A percentile compares a stretch with the other conserved stretches of the same genome.
phyloP scores from a whole-genome alignment of 345 rosid species.

The Cochlearia excelsa region DNA sequence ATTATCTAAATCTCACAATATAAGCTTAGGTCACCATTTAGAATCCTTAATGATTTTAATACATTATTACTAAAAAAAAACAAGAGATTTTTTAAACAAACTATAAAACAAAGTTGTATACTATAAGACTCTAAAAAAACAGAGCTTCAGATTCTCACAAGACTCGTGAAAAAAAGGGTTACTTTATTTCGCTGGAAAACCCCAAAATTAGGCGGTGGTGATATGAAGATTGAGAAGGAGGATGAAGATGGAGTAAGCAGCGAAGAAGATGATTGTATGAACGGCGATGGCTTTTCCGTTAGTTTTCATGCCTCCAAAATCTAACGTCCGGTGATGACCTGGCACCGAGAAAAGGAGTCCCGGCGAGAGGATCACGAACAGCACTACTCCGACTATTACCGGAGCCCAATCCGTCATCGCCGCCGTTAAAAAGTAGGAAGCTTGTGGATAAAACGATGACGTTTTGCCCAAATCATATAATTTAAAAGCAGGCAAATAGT shows the following conservation, averaged over 20 bases:
- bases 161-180: slow-evolving; percentile 16
- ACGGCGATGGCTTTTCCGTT: slow-evolving; percentile 85
- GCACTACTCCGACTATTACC: slow-evolving; percentile 72
- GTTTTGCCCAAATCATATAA: too few relatives aligned
- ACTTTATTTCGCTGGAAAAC: slow-evolving; percentile 11
- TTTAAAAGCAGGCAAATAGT: too few relatives aligned
- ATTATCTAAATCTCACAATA: too few relatives aligned
- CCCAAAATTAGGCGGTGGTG: slow-evolving; percentile 66
- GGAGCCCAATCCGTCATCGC: slow-evolving; percentile 99
- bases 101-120: too few relatives aligned
- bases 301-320: slow-evolving; percentile 84
- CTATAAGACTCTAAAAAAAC: too few relatives aligned
- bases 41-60: too few relatives aligned
- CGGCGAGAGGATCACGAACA: slow-evolving; percentile 81
- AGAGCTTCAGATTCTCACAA: too few relatives aligned
- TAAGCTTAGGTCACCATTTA: too few relatives aligned
- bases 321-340: slow-evolving; percentile 54
- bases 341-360: slow-evolving; percentile 81
- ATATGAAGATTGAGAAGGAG: slow-evolving; percentile 76
- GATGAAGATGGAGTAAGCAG: slow-evolving; percentile 68
- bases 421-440: too few relatives aligned
- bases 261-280: slow-evolving; percentile 83
- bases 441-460: too few relatives aligned
- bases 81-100: too few relatives aligned
- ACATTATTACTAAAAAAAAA: too few relatives aligned